A percentile compares a stretch with the other conserved stretches of the same genome.
These are phyloP conservation scores for Sordariomycetes sp. DNA, from an alignment of 2,329 filamentous ascomycete genomes.

Conservation along the genomic window DNA sequence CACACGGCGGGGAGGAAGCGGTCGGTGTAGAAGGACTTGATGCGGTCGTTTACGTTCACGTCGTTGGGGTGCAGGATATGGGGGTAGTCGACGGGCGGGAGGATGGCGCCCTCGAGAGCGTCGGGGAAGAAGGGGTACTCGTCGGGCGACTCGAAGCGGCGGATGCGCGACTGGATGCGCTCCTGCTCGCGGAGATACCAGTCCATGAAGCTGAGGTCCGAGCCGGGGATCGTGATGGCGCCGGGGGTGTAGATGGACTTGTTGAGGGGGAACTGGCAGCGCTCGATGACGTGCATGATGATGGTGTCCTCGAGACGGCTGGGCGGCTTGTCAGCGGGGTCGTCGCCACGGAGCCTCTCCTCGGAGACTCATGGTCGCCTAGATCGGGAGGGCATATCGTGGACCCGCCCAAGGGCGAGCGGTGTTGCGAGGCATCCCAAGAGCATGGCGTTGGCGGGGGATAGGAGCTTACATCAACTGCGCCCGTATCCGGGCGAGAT, in stretches of 20 bases:
- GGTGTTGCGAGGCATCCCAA: no score
- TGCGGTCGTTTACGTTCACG: slow-evolving; percentile 79
- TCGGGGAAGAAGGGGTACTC: slow-evolving; percentile 95
- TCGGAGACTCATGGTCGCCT: neutral
- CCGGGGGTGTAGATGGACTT: slow-evolving; percentile 72
- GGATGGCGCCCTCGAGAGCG: slow-evolving; percentile 63
- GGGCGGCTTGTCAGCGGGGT: slow-evolving; percentile 4
- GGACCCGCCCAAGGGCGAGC: no score
- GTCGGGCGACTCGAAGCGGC: slow-evolving; percentile 90
- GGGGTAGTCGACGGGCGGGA: slow-evolving; percentile 82
- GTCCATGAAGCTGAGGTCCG: slow-evolving; percentile 72
- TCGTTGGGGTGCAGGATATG: slow-evolving; percentile 75
- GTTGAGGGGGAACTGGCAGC: slow-evolving; percentile 94
- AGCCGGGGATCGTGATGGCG: slow-evolving; percentile 65
- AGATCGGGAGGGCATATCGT: no score
- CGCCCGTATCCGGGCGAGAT: slow-evolving; percentile 83
- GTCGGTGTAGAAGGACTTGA: slow-evolving; percentile 75
- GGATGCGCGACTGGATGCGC: slow-evolving; percentile 79
- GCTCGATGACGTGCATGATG: slow-evolving; percentile 91
- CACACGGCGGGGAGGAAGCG: slow-evolving; percentile 77
- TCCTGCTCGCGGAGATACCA: slow-evolving; percentile 90
- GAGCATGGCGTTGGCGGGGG: neutral
- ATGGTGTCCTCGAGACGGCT: slow-evolving; percentile 97
- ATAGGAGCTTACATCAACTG: slow-evolving; percentile 62
- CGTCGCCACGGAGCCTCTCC: neutral